A percentile compares a stretch with the other conserved stretches of the same genome.
phyloP scores from a whole-genome alignment of 2,329 filamentous ascomycete genomes.

The Colletotrichum sansevieriae region DNA sequence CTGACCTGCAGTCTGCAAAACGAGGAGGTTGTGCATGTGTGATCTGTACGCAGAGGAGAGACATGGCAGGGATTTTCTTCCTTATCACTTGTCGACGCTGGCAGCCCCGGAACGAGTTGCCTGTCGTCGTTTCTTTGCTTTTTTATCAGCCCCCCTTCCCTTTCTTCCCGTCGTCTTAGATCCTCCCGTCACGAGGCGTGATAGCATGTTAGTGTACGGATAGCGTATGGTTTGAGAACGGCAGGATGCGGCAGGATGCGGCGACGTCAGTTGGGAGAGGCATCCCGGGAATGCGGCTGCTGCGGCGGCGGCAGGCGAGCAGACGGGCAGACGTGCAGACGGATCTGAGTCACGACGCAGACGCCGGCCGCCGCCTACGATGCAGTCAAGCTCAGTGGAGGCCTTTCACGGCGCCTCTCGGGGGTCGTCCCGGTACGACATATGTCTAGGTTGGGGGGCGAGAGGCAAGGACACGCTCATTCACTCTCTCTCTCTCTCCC shows the following conservation, averaged over 20 bases:
- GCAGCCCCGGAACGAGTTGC: slow-evolving; percentile 26
- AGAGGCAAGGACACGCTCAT: not conserved
- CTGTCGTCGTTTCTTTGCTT: not conserved
- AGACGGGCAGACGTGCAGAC: not conserved
- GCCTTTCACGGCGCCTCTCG: slow-evolving; percentile 11
- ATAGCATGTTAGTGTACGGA: not conserved
- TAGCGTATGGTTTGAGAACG: not conserved
- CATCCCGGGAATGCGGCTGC: not conserved
- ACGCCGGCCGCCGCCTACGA: slow-evolving; percentile 9
- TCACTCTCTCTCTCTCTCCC: too few relatives aligned
- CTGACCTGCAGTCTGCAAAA: slow-evolving; percentile 28
- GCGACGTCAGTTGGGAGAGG: not conserved
- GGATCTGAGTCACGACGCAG: slow-evolving; percentile 14
- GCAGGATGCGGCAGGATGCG: not conserved
- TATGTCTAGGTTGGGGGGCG: slow-evolving; percentile 14
- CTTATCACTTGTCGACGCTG: not conserved
- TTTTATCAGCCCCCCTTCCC: not conserved
- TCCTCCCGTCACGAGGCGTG: not conserved
- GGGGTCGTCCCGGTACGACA: slow-evolving; percentile 22
- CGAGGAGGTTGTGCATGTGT: slow-evolving; percentile 25
- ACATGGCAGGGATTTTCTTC: slow-evolving; percentile 12
- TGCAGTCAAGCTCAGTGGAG: not conserved
- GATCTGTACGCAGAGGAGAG: slow-evolving; percentile 6
- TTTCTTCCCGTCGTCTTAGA: not conserved
- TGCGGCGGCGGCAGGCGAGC: not conserved